These are phyloP conservation scores for Malus sieversii DNA, from an alignment of 306 rosid genomes.

Conservation along the genomic window DNA sequence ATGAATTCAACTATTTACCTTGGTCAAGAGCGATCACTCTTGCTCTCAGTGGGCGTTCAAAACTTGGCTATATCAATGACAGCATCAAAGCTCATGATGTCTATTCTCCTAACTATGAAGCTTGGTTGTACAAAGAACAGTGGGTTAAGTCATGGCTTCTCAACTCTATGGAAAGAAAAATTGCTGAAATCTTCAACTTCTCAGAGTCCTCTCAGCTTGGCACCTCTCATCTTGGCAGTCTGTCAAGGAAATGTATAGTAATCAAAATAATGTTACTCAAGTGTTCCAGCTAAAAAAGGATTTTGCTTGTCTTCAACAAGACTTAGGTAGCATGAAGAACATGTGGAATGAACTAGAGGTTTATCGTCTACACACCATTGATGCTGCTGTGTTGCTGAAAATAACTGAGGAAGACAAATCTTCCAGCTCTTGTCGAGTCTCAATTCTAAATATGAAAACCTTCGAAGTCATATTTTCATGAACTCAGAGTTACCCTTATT, in stretches of 20 bases:
- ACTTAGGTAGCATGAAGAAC: not conserved
- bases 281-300: not conserved
- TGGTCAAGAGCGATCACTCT: not conserved
- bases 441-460: no score
- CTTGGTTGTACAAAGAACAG: not conserved
- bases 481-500: not conserved
- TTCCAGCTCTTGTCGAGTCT: no score
- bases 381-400: no score
- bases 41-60: not conserved
- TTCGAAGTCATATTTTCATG: no score
- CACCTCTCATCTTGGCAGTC: not conserved
- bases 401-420: not conserved
- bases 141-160: no score
- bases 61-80: not conserved
- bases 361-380: not conserved
- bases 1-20: not conserved
- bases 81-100: not conserved
- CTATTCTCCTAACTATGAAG: not conserved
- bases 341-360: not conserved
- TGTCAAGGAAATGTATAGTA: not conserved
- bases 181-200: not conserved
- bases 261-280: not conserved
- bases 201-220: not conserved
- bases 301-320: not conserved
- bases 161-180: no score